Percentiles rank a stretch among this genome's conserved stretches.
Evolutionary conservation across 2,329 filamentous ascomycete genomes (phyloP).

Genomic region (Aspergillus spinulosporus): DNA sequence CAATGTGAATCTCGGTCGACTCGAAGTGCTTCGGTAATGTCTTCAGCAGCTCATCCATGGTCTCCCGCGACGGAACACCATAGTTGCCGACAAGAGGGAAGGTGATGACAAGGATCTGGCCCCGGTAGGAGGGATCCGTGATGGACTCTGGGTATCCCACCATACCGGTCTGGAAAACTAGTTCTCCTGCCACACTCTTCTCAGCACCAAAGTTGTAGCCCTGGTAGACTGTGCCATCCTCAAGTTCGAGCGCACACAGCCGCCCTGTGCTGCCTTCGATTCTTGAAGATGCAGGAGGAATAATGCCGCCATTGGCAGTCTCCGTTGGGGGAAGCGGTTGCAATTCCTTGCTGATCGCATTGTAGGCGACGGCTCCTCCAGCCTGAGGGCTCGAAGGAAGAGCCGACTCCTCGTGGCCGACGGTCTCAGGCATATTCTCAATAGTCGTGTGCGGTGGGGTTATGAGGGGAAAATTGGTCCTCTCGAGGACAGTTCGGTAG

Average conservation of each 20-base stretch:
- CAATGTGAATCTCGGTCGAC: slow-evolving; percentile 87
- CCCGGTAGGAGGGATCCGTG: slow-evolving; percentile 83
- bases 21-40: slow-evolving; percentile 93
- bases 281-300: slow-evolving; percentile 63
- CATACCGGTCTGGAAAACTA: slow-evolving; percentile 99
- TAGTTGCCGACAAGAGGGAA: slow-evolving; percentile 97
- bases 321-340: slow-evolving; percentile 34
- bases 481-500: slow-evolving; percentile 39
- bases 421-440: slow-evolving; percentile 35
- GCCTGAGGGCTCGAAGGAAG: slow-evolving; percentile 42
- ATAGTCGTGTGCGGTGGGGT: slow-evolving; percentile 24
- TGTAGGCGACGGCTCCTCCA: slow-evolving; percentile 43
- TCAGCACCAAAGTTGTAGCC: slow-evolving; percentile 95
- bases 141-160: slow-evolving; percentile 96
- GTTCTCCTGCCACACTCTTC: slow-evolving; percentile 91
- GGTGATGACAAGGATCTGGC: slow-evolving; percentile 94
- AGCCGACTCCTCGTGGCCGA: slow-evolving; percentile 32
- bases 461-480: slow-evolving; percentile 33
- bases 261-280: slow-evolving; percentile 55
- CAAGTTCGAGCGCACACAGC: slow-evolving; percentile 82
- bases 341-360: slow-evolving; percentile 34
- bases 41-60: slow-evolving; percentile 78
- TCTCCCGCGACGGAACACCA: slow-evolving; percentile 85
- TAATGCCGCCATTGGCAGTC: slow-evolving; percentile 37
- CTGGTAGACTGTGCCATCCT: slow-evolving; percentile 87